Evolutionary conservation across 2,329 filamentous ascomycete species (phyloP).

Genomic region (Ophiocordyceps polyrhachis-furcata): DNA sequence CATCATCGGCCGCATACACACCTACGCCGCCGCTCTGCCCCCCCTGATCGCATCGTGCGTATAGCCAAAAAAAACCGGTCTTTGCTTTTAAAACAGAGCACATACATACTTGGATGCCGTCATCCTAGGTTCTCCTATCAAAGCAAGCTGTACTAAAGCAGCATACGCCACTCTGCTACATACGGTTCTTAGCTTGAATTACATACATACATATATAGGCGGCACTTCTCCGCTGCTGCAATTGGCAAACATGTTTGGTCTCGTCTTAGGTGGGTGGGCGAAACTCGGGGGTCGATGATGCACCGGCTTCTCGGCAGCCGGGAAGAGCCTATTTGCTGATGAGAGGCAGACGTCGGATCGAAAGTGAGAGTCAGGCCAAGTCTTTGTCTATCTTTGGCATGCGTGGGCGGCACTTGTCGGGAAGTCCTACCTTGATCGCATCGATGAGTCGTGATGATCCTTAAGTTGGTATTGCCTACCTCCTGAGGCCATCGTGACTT

Average conservation of each 20-base stretch:
- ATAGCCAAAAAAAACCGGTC: background rate
- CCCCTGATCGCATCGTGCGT: background rate
- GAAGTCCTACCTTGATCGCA: background rate
- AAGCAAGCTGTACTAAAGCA: too few species aligned
- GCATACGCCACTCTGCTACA: too few species aligned
- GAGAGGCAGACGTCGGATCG: background rate
- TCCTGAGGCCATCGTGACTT: too few species aligned
- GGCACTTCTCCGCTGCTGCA: background rate
- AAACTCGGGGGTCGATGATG: background rate
- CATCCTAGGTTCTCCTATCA: too few species aligned
- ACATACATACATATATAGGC: too few species aligned
- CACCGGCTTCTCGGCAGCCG: background rate
- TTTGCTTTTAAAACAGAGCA: too few species aligned
- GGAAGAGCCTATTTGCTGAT: background rate
- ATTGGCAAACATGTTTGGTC: background rate
- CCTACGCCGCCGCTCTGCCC: background rate
- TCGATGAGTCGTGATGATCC: background rate
- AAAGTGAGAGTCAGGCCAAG: background rate
- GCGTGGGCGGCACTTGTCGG: background rate
- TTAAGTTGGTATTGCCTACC: too few species aligned
- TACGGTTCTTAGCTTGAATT: too few species aligned
- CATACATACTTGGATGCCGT: too few species aligned
- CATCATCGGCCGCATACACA: background rate
- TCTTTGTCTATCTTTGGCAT: background rate
- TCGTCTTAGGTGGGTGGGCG: background rate